A percentile compares a stretch with the other conserved stretches of the same genome.
Evolutionary conservation across 176 grass and related monocot genomes (phyloP).

Genomic region (Alopecurus myosuroides): DNA sequence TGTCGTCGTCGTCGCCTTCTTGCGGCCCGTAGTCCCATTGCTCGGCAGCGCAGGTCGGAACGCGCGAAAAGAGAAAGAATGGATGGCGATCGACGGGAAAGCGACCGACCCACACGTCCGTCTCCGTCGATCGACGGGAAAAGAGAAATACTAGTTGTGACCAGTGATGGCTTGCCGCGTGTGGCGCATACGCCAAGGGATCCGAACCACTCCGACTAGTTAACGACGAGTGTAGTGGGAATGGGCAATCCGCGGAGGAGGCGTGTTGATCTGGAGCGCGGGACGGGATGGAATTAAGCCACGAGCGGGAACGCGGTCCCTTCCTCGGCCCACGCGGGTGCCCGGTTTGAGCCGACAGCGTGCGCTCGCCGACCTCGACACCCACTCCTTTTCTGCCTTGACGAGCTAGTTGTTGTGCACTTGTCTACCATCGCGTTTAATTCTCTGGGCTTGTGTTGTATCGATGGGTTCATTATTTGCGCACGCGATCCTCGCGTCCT

Average conservation of each 20-base stretch:
- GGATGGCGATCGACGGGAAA: neutral
- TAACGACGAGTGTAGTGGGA: neutral
- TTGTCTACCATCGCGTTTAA: neutral
- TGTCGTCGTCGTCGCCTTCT: slow-evolving; percentile 1
- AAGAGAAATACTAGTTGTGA: too few relatives aligned
- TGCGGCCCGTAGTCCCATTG: neutral
- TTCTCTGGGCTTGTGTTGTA: neutral
- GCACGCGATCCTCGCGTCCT: neutral
- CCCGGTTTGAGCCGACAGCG: slow-evolving; percentile 11
- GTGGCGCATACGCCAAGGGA: neutral
- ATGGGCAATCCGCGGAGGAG: neutral
- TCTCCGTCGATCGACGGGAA: too few relatives aligned
- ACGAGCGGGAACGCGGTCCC: neutral
- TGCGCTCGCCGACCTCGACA: neutral
- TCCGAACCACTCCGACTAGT: neutral
- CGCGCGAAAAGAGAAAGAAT: neutral
- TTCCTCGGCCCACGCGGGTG: neutral
- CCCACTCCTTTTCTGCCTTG: neutral
- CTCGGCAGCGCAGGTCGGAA: slow-evolving; percentile 7
- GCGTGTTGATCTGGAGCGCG: too few relatives aligned
- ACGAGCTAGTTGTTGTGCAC: neutral
- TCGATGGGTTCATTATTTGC: neutral
- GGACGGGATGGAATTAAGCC: neutral
- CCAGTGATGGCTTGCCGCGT: neutral
- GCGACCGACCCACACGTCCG: slow-evolving; percentile 1